These are phyloP conservation scores for Naganishia antarctica DNA, from an alignment of 768 basidiomycete species.

Conservation along the genomic window DNA sequence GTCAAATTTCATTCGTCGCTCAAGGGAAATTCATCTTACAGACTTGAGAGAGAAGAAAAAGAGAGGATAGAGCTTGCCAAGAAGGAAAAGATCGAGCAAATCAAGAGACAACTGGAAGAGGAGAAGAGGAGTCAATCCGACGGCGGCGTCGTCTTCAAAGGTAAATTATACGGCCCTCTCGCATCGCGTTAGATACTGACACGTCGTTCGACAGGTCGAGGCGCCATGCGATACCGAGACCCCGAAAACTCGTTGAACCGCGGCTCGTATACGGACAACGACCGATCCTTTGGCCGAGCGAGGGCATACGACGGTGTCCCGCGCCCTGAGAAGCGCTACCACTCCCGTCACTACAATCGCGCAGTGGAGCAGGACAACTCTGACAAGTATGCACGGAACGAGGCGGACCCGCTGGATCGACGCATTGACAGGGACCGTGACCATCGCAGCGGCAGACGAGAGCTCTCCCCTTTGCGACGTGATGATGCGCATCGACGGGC, in stretches of 20 bases:
- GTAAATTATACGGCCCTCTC: slow-evolving; percentile 26
- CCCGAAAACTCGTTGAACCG: slow-evolving; percentile 32
- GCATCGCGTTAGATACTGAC: not conserved
- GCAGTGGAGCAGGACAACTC: not conserved
- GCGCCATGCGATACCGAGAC: slow-evolving; percentile 46
- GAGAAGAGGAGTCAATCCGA: slow-evolving; percentile 31
- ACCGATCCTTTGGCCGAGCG: slow-evolving; percentile 2
- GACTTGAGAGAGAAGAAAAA: slow-evolving; percentile 46
- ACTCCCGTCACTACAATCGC: not conserved
- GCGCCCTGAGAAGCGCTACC: slow-evolving; percentile 6
- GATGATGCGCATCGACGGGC: not conserved
- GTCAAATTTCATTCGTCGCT: not conserved
- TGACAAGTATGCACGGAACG: not conserved
- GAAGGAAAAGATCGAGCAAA: slow-evolving; percentile 33
- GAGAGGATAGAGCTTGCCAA: slow-evolving; percentile 38
- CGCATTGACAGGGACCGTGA: not conserved
- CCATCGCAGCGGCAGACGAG: slow-evolving; percentile 6
- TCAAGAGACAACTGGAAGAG: slow-evolving; percentile 35
- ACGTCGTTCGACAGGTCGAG: slow-evolving; percentile 35
- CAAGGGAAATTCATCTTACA: slow-evolving; percentile 1
- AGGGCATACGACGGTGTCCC: slow-evolving; percentile 16
- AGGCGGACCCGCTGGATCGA: not conserved
- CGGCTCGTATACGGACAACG: not conserved
- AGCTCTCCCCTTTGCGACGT: not conserved
- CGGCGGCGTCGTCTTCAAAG: slow-evolving; percentile 45